A percentile compares a stretch with the other conserved stretches of the same genome.
Conservation (phyloP, 2,329 filamentous ascomycete genomes). For the Aspergillus udagawae region DNA sequence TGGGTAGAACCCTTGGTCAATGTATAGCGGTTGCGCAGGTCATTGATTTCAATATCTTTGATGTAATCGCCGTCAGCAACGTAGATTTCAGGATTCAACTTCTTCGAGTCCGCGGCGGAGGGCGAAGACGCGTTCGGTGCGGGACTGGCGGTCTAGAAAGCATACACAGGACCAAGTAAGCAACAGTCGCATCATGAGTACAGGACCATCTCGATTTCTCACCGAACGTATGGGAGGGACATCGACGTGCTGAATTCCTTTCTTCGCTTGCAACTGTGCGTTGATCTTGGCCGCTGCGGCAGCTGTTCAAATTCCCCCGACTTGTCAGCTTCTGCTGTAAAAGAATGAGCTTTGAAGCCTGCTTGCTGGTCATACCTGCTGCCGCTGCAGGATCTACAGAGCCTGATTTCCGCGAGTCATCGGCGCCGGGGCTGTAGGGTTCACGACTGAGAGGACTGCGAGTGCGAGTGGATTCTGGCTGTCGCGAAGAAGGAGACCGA, state of each 20-base stretch:
- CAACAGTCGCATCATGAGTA: slow-evolving; percentile 9
- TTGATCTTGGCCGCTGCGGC: slow-evolving; percentile 87
- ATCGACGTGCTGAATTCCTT: slow-evolving; percentile 85
- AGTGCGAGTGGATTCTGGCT: slow-evolving; percentile 67
- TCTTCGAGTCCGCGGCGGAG: slow-evolving; percentile 47
- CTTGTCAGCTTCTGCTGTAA: slow-evolving; percentile 8
- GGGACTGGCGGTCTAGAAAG: slow-evolving; percentile 44
- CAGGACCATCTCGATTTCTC: slow-evolving; percentile 20
- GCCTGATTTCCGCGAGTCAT: slow-evolving; percentile 42
- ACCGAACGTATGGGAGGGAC: slow-evolving; percentile 73
- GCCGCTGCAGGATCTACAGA: slow-evolving; percentile 68
- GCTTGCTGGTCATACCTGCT: slow-evolving; percentile 57
- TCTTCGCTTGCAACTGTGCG: slow-evolving; percentile 77
- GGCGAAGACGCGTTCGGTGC: slow-evolving; percentile 54
- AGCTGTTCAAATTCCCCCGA: slow-evolving; percentile 47
- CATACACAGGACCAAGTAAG: background rate
- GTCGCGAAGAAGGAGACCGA: slow-evolving; percentile 68
- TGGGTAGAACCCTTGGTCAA: slow-evolving; percentile 96
- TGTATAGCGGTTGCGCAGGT: slow-evolving; percentile 92
- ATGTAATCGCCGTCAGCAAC: slow-evolving; percentile 96
- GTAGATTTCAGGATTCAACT: slow-evolving; percentile 83
- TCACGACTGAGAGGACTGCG: slow-evolving; percentile 70
- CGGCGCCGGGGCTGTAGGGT: slow-evolving; percentile 45
- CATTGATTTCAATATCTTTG: slow-evolving; percentile 98
- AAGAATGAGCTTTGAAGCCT: background rate